These are phyloP conservation scores for Mycena capillaripes DNA, from an alignment of 768 basidiomycete species.

Conservation along the genomic window DNA sequence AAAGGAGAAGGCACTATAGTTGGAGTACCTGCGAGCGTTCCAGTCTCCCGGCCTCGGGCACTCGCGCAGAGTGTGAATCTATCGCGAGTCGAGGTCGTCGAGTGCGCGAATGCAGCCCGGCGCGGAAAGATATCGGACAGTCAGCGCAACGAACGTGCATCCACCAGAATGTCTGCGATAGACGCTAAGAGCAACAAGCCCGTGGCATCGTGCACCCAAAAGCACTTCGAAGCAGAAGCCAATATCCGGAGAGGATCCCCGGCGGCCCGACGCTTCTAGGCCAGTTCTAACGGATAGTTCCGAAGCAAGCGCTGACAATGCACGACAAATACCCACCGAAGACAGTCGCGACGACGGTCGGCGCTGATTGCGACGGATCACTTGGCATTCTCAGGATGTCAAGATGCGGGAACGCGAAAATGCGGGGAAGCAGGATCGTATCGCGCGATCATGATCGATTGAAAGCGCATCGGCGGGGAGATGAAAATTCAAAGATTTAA, in stretches of 20 bases:
- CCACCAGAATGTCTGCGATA: background rate
- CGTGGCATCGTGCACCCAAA: background rate
- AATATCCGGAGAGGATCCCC: background rate
- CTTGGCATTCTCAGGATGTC: slow-evolving; percentile 4
- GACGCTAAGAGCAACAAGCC: too few relatives aligned
- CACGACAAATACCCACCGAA: background rate
- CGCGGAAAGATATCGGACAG: background rate
- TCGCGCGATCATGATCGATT: slow-evolving; percentile 23
- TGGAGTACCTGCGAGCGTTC: background rate
- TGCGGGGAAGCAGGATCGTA: slow-evolving; percentile 9
- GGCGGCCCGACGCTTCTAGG: background rate
- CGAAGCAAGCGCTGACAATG: background rate
- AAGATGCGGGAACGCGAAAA: slow-evolving; percentile 4
- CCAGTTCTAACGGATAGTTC: background rate
- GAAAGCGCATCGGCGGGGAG: background rate
- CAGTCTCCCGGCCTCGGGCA: background rate
- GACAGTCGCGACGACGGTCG: background rate
- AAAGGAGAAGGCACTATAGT: background rate
- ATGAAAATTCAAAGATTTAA: background rate
- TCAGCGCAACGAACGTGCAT: slow-evolving; percentile 15
- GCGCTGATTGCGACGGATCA: slow-evolving; percentile 5
- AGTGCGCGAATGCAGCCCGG: background rate
- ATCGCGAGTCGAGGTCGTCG: background rate
- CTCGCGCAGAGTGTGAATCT: background rate
- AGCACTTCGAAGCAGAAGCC: too few relatives aligned